Conservation (phyloP, 2,329 filamentous ascomycete species). For the Paecilomyces sp. region DNA sequence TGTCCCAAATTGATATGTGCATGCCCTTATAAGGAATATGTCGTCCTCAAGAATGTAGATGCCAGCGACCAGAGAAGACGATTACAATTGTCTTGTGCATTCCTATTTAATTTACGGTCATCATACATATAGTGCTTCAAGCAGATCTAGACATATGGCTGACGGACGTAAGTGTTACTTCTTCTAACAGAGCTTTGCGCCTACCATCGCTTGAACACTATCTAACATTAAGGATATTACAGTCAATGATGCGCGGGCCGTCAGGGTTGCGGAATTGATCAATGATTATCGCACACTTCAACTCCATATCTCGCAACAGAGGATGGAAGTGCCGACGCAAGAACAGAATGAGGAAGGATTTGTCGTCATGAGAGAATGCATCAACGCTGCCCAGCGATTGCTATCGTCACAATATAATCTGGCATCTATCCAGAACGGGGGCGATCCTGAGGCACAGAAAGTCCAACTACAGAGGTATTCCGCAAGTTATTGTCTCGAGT, state of each 20-base stretch:
- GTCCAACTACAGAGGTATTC: constrained; percentile 49
- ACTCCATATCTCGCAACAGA: constrained; percentile 50
- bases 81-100: constrained; percentile 1
- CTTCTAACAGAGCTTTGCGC: background rate
- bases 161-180: constrained; percentile 46
- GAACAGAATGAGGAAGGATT: constrained; percentile 56
- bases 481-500: background rate
- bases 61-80: background rate
- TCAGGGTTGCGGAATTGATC: constrained; percentile 58
- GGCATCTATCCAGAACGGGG: constrained; percentile 32
- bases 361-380: constrained; percentile 49
- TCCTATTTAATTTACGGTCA: constrained; percentile 4
- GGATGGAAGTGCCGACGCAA: constrained; percentile 44
- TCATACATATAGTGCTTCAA: background rate
- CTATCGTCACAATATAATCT: constrained; percentile 47
- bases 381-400: constrained; percentile 48
- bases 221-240: constrained; percentile 5
- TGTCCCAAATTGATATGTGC: background rate
- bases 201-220: background rate
- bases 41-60: background rate
- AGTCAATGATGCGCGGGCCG: constrained; percentile 59
- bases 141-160: constrained; percentile 36
- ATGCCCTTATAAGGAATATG: background rate
- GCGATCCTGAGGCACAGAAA: constrained; percentile 48
- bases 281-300: constrained; percentile 57